Evolutionary conservation across 345 rosid genomes (phyloP).

Genomic region (Salix udensis): DNA sequence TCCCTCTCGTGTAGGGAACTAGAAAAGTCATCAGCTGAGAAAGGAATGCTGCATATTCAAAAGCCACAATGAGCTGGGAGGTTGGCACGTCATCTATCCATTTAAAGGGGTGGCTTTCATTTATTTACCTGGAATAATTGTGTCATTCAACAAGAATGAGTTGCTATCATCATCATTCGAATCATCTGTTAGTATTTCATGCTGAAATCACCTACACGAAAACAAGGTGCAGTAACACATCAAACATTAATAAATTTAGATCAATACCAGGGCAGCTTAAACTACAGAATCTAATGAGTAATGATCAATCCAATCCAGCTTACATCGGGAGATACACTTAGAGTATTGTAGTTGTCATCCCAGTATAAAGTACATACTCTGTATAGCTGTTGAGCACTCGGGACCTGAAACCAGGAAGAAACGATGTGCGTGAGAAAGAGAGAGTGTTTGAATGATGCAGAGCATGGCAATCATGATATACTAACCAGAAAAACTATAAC

Average conservation of each 20-base stretch:
- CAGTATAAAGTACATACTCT: slow-evolving; percentile 22
- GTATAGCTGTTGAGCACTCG: slow-evolving; percentile 17
- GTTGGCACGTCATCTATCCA: neutral
- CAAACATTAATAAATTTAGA: neutral
- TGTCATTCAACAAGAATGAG: slow-evolving; percentile 20
- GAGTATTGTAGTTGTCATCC: slow-evolving; percentile 24
- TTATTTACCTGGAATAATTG: slow-evolving; percentile 24
- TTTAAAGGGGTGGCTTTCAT: neutral
- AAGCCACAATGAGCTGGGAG: neutral
- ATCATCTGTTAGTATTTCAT: slow-evolving; percentile 18
- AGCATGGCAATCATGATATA: neutral
- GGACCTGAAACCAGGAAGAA: slow-evolving; percentile 15
- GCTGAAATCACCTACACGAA: slow-evolving; percentile 19
- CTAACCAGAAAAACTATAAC: neutral
- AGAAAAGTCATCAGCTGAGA: slow-evolving; percentile 23
- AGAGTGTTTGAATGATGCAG: too few species aligned
- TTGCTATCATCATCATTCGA: slow-evolving; percentile 1
- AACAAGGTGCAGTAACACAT: neutral
- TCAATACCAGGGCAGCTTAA: neutral
- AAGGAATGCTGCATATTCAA: slow-evolving; percentile 25
- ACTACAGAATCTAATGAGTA: neutral
- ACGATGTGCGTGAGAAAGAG: too few species aligned
- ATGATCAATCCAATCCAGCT: neutral
- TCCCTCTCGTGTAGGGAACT: slow-evolving; percentile 17
- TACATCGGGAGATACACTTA: slow-evolving; percentile 24